Base-by-base conservation (phyloP, 441 rosid species). In the Eruca vesicaria region DNA sequence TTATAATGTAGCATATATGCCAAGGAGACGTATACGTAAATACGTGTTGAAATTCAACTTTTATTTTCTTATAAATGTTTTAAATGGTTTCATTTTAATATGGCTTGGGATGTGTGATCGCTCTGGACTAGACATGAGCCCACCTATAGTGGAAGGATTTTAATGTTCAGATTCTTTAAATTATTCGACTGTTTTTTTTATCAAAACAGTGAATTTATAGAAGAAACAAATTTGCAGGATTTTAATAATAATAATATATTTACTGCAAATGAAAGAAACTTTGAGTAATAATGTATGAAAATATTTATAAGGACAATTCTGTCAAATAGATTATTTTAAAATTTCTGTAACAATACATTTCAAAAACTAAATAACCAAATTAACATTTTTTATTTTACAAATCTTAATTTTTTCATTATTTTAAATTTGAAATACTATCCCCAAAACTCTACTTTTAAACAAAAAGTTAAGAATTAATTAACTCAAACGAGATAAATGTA, bases 11-110 rank as follows among this genome's bases (percentile, higher is more conserved):
- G 79, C 69, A 76, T 76, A 69, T 69, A 76, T 76, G 70, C 79
- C 79, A 16, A 69, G 58, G 52, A 76, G 79, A 63, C 79, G 70
- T 76, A 38, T 76, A 76, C 74, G 79, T 69, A 55, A 62, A 36
- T 76, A 76, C 70, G 79, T 75, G 74, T 75, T 68, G 58, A 26
- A 69, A 29, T 76, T 68, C 32, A 33, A 60, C 78, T 45, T 75
- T 58, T 16, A 23, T 26, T 38, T 68, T 35, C n/a, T 16, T 23
- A 1, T 7, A 29, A 43, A 31, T 14, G 33, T 21, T 36, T 48
- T 33, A 43, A 43, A 43, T 43, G 50, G 43, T 66, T 66, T 19
- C 1, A 41, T 66, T 58, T 66, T 58, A 58, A 38, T 74, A 59
- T 16, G 20, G 63, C 56, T 68, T 75, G 78, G 73, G 73, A 60